Evolutionary conservation across 164 flowering plant species (phyloP).

Genomic region (Chimonanthus salicifolius): DNA sequence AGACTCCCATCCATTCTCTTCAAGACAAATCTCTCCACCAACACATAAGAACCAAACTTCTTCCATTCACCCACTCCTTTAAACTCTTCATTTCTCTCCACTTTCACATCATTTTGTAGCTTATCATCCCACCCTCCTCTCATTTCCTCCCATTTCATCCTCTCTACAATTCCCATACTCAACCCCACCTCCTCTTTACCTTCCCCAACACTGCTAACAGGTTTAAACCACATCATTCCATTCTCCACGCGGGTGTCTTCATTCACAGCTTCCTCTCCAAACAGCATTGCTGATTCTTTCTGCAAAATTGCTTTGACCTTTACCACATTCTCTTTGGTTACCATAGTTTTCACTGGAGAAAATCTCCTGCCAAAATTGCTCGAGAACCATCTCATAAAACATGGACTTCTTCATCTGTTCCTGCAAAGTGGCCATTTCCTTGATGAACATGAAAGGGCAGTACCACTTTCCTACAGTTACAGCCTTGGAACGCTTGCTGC

Average conservation of each 20-base stretch:
- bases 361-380: slow-evolving; percentile 58
- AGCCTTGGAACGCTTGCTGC: not conserved
- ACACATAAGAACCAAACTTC: slow-evolving; percentile 41
- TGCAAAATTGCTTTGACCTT: not conserved
- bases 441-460: slow-evolving; percentile 18
- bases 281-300: not conserved
- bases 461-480: slow-evolving; percentile 15
- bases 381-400: slow-evolving; percentile 49
- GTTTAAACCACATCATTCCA: slow-evolving; percentile 6
- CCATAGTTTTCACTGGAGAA: slow-evolving; percentile 21
- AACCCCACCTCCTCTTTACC: slow-evolving; percentile 7
- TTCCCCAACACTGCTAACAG: not conserved
- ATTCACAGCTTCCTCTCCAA: slow-evolving; percentile 2
- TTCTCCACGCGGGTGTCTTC: not conserved
- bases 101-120: slow-evolving; percentile 14
- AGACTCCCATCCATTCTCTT: slow-evolving; percentile 51
- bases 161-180: slow-evolving; percentile 26
- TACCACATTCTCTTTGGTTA: slow-evolving; percentile 7
- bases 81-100: slow-evolving; percentile 24
- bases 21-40: slow-evolving; percentile 53
- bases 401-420: slow-evolving; percentile 36
- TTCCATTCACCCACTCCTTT: slow-evolving; percentile 24
- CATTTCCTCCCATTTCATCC: slow-evolving; percentile 17
- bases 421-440: slow-evolving; percentile 10
- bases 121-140: slow-evolving; percentile 38